Percentiles rank a stretch among this genome's conserved stretches.
Conservation (phyloP, 2,329 filamentous ascomycete species). For the Ophiostoma sp. region DNA sequence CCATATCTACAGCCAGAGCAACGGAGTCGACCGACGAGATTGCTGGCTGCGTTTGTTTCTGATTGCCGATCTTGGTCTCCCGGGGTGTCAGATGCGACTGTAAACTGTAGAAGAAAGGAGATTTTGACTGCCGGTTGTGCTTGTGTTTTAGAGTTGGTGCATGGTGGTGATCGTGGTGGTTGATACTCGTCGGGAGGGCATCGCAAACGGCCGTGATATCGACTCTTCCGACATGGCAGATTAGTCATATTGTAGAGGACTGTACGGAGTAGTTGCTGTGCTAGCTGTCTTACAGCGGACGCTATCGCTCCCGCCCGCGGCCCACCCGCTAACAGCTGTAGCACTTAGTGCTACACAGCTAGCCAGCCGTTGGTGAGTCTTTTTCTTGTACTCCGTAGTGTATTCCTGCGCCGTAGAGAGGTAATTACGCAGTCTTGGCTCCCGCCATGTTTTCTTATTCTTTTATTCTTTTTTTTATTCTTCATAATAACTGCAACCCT, state of each 20-base stretch:
- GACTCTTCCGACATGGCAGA: background rate
- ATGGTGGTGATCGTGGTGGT: background rate
- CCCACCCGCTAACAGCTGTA: background rate
- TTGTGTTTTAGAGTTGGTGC: too few species aligned
- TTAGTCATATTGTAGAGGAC: background rate
- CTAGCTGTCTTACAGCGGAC: constrained; percentile 10
- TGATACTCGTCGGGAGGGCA: background rate
- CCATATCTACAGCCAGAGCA: background rate
- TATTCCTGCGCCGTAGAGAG: background rate
- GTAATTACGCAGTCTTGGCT: background rate
- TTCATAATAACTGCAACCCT: background rate
- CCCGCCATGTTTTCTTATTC: background rate
- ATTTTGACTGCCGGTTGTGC: too few species aligned
- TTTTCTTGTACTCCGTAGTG: background rate
- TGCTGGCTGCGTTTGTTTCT: background rate
- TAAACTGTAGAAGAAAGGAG: too few species aligned
- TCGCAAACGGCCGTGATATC: background rate
- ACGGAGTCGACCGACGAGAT: background rate
- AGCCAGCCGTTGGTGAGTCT: background rate
- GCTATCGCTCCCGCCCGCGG: constrained; percentile 12
- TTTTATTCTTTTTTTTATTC: background rate
- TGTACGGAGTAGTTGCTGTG: too few species aligned
- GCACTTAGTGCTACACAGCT: background rate
- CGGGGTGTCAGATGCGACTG: background rate
- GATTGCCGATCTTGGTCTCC: background rate